phyloP scores from a whole-genome alignment of 345 rosid genomes.

The Alliaria petiolata region DNA sequence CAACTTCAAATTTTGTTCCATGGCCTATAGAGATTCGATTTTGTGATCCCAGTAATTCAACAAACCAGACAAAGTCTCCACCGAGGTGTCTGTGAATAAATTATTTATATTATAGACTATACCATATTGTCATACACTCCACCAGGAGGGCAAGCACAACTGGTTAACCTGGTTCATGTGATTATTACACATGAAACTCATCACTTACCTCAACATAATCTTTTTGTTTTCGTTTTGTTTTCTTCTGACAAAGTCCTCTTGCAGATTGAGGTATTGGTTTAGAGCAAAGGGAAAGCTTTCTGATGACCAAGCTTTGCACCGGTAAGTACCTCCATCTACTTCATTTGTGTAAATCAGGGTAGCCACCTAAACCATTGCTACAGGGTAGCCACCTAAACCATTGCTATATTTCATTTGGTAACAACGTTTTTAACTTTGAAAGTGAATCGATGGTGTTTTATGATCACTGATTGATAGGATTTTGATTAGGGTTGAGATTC shows the following conservation, averaged over 20 bases:
- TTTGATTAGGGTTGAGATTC: neutral
- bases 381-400: no score
- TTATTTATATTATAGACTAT: neutral
- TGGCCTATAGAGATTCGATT: conserved; percentile 98
- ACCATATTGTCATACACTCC: no score
- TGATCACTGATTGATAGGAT: neutral
- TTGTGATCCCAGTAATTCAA: conserved; percentile 67
- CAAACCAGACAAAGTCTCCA: conserved; percentile 79
- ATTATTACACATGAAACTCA: conserved; percentile 6
- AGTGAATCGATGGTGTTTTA: neutral
- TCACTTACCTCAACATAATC: neutral
- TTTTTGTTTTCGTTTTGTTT: no score
- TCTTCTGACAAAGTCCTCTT: conserved; percentile 1
- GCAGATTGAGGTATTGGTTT: conserved; percentile 89
- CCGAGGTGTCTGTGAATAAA: conserved; percentile 57
- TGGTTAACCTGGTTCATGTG: neutral
- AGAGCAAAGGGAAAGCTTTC: conserved; percentile 93
- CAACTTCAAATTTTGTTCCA: conserved; percentile 56
- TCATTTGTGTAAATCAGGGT: neutral
- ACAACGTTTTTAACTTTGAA: neutral
- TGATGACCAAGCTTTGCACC: conserved; percentile 91
- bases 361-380: no score
- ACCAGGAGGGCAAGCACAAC: no score
- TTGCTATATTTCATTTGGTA: neutral
- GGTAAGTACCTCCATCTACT: conserved; percentile 44